Base-by-base conservation (phyloP, 352 stramenopile species). In the Phytopythium chamaehyphon region DNA sequence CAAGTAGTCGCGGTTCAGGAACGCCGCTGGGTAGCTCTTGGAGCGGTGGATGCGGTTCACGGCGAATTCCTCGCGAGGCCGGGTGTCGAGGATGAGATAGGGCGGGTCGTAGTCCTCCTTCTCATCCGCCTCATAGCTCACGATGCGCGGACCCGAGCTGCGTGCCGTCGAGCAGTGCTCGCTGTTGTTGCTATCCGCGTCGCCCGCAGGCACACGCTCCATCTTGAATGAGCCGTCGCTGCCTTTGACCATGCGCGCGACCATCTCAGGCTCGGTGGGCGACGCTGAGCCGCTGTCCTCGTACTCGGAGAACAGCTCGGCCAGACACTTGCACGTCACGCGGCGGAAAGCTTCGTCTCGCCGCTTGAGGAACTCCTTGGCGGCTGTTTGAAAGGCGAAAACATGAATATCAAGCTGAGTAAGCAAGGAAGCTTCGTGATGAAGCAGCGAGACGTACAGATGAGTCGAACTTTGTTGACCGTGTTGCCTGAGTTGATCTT, bases 281-380 rank as follows among this genome's bases (percentile, higher is more conserved):
- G 46, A 61, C 23, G 26, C 55, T 36, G 60, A 67, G 3, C 72
- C 77, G 0, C 52, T 72, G 61, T 86, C 76, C 56, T 91, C 78
- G 47, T 93, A 90, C 51, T 90, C 80, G 36, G 42, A 38, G 33
- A 93, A 86, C n/a, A 93, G 67, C 40, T 90, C 80, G 7, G 77
- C 73, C 0, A 93, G 66, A 35, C 78, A 86, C n/a, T 68, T 55
- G 33, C 66, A 76, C 2, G 73, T 86, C 12, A 93, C 75, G 12
- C 83, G 80, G 40, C 68, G 73, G 57, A 93, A 93, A 9, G 72
- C 85, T 59, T 93, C 83, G 35, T 93, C 80, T n/a, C 78, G 68
- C 1, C 80, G 76, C 65, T 88, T 88, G 12, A 93, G 56, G 35
- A 89, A 90, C 60, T 93, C 80, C 28, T 87, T 90, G 47, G 72